These are phyloP conservation scores for Penicillium pulvis DNA, from an alignment of 495 filamentous ascomycete species.

Conservation along the genomic window DNA sequence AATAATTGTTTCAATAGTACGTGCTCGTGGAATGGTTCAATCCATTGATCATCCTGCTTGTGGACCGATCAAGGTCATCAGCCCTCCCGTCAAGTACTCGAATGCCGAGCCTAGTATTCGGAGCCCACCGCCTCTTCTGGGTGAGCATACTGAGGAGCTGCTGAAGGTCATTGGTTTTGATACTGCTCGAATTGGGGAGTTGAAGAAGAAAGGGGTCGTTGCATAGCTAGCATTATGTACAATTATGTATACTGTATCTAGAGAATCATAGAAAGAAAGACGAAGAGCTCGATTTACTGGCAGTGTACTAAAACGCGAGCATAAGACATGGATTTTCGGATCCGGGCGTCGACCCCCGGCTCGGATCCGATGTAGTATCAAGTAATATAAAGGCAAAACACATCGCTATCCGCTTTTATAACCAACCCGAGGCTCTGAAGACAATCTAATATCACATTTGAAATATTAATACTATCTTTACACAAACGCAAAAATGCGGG, in stretches of 20 bases:
- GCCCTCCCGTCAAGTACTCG: conserved; percentile 93
- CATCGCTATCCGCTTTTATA: not conserved
- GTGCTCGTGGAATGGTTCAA: conserved; percentile 83
- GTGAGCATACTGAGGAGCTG: conserved; percentile 91
- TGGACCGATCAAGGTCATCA: conserved; percentile 85
- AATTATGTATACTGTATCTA: not conserved
- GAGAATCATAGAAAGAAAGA: not conserved
- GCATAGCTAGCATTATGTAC: not conserved
- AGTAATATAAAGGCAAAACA: too few relatives aligned
- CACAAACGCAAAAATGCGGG: conserved; percentile 28
- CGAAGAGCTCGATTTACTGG: too few relatives aligned
- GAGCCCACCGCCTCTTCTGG: conserved; percentile 79
- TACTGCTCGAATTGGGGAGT: conserved; percentile 46
- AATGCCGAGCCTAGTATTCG: conserved; percentile 76
- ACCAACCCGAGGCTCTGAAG: not conserved
- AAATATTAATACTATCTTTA: too few relatives aligned
- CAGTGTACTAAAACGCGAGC: too few relatives aligned
- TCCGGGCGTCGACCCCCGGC: too few relatives aligned
- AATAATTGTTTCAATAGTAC: conserved; percentile 50
- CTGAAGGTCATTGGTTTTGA: conserved; percentile 63
- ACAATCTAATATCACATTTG: not conserved
- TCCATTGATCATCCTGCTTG: conserved; percentile 81
- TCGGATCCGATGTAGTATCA: too few relatives aligned
- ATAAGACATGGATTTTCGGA: too few relatives aligned
- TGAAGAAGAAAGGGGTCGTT: conserved; percentile 71